Evolutionary conservation across 202 grass and related monocot species (phyloP), one percentile per base, ranked within the genome.

Genomic region (Digitaria exilis): DNA sequence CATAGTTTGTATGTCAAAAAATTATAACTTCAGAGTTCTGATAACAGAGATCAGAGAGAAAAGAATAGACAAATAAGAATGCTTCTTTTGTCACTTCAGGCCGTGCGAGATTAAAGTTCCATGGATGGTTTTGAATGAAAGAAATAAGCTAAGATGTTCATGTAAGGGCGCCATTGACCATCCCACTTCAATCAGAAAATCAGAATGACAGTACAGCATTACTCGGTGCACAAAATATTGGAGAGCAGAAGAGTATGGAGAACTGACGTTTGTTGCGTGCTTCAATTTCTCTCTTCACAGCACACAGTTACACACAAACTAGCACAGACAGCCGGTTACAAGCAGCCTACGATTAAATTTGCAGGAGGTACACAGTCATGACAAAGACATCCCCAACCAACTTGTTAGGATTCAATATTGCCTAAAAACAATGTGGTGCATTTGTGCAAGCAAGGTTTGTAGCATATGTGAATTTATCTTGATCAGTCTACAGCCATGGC

Each of bases 401-500:
- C n/a, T n/a, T n/a, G n/a, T n/a, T n/a, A n/a, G n/a, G n/a, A n/a
- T n/a, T n/a, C n/a, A n/a, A n/a, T n/a, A n/a, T n/a, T n/a, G n/a
- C n/a, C n/a, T n/a, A n/a, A n/a, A n/a, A n/a, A n/a, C n/a, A 62
- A 63, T 45, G 76, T 45, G 9, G 32, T 50, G 18, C 31, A 52
- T 50, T 60, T 51, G 17, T 35, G 73, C 43, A 49, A 55, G 59
- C 65, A 67, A 32, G 49, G 41, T 51, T 57, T 52, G 59, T 31
- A n/a, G 17, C 18, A 25, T 25, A 57, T 57, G 21, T 8, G 2
- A 22, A 44, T 61, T 25, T 43, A 60, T 74, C 31, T 48, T 25
- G 19, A 85, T 90, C 70, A 98, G 68, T 95, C 92, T 51, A 98
- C 67, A 50, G 85, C 87, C 96, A 98, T 98, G 48, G 80, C 87